Percentiles rank a stretch among this genome's conserved stretches.
Evolutionary conservation across 495 filamentous ascomycete genomes (phyloP).

Genomic region (Penicillium angulare): DNA sequence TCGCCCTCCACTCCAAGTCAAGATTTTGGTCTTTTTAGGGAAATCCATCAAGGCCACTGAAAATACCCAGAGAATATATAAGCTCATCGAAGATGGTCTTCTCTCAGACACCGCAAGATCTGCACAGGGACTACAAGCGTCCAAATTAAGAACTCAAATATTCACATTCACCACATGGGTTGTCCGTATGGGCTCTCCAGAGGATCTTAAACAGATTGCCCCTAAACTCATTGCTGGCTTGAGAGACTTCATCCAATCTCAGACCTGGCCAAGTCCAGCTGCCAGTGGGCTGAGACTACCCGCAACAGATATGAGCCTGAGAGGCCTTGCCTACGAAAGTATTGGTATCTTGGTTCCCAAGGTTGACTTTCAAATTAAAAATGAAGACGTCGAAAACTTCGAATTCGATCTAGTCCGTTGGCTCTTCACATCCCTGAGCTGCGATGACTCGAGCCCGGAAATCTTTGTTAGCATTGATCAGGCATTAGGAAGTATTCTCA

Average conservation of each 20-base stretch:
- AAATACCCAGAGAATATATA: constrained; percentile 61
- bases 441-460: constrained; percentile 70
- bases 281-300: constrained; percentile 45
- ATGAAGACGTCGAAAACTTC: constrained; percentile 38
- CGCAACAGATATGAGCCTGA: constrained; percentile 61
- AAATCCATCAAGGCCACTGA: constrained; percentile 70
- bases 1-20: constrained; percentile 68
- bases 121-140: constrained; percentile 63
- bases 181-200: constrained; percentile 65
- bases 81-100: constrained; percentile 67
- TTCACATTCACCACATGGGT: constrained; percentile 89
- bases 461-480: constrained; percentile 87
- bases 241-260: constrained; percentile 69
- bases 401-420: constrained; percentile 65
- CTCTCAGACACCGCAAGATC: constrained; percentile 45
- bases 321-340: constrained; percentile 77
- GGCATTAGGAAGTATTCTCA: constrained; percentile 74
- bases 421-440: constrained; percentile 78
- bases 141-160: constrained; percentile 76
- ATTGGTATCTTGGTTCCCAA: constrained; percentile 74
- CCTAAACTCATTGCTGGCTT: constrained; percentile 69
- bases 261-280: constrained; percentile 74
- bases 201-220: constrained; percentile 61
- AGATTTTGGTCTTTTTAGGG: constrained; percentile 68
- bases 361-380: constrained; percentile 34